These are phyloP conservation scores for Penicillium digitatum DNA, from an alignment of 2,329 filamentous ascomycete genomes.

Conservation along the genomic window DNA sequence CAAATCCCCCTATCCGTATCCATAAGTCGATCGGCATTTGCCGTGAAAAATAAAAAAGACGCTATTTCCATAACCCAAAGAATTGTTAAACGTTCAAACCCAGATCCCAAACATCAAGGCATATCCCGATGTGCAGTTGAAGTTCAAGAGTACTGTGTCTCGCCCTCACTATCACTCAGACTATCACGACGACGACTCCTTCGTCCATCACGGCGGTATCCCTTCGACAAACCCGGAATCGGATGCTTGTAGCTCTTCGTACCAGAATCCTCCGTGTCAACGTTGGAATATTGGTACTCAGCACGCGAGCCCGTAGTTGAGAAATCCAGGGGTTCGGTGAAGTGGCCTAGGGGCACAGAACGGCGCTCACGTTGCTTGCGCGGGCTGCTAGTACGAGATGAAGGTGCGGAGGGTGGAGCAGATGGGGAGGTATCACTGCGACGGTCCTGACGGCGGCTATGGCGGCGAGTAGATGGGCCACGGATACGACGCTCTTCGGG, in stretches of 20 bases:
- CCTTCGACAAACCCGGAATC: conserved; percentile 52
- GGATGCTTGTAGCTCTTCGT: conserved; percentile 56
- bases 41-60: background rate
- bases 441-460: conserved; percentile 32
- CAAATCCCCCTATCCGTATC: conserved; percentile 7
- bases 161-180: conserved; percentile 52
- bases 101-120: background rate
- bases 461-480: conserved; percentile 29
- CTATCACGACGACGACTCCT: conserved; percentile 50
- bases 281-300: conserved; percentile 42
- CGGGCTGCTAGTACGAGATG: conserved; percentile 36
- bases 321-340: conserved; percentile 45
- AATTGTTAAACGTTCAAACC: conserved; percentile 1
- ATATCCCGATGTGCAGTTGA: background rate
- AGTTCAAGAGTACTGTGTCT: conserved; percentile 29
- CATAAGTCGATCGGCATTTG: background rate
- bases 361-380: conserved; percentile 34
- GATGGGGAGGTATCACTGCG: conserved; percentile 15
- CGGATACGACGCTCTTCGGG: conserved; percentile 36
- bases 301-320: conserved; percentile 37
- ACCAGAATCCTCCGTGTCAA: conserved; percentile 44
- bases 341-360: conserved; percentile 36
- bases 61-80: conserved; percentile 4
- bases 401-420: conserved; percentile 24
- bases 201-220: conserved; percentile 39